phyloP scores from a whole-genome alignment of 1,284 basidiomycete genomes.

The Ganoderma multipileum region DNA sequence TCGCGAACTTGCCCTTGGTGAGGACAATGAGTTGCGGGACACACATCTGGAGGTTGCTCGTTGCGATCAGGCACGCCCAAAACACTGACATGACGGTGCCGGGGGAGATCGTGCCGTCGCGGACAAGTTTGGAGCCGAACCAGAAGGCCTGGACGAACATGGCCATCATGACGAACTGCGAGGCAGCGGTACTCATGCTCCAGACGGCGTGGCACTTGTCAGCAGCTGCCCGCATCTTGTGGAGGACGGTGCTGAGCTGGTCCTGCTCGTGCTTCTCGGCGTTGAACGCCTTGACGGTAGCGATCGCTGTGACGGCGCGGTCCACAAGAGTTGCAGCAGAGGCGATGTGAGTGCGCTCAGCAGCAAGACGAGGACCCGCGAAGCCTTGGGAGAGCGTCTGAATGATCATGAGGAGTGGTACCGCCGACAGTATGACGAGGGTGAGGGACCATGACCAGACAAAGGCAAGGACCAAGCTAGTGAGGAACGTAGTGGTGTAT shows the following conservation, averaged over 20 bases:
- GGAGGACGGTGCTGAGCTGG: constrained; percentile 57
- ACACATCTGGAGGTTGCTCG: constrained; percentile 85
- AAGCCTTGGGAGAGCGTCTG: constrained; percentile 79
- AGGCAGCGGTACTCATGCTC: constrained; percentile 74
- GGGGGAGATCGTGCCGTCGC: constrained; percentile 68
- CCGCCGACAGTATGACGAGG: constrained; percentile 89
- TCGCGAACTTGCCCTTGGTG: constrained; percentile 87
- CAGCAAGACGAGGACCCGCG: constrained; percentile 69
- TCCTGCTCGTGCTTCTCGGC: constrained; percentile 70
- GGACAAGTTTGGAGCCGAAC: constrained; percentile 91
- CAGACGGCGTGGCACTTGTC: constrained; percentile 73
- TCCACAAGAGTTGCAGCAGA: constrained; percentile 82
- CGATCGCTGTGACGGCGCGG: constrained; percentile 79
- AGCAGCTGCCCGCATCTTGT: constrained; percentile 55
- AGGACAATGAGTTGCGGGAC: constrained; percentile 82
- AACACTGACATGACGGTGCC: constrained; percentile 95
- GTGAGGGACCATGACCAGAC: constrained; percentile 84
- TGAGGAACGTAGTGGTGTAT: constrained; percentile 80
- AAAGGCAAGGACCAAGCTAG: constrained; percentile 86
- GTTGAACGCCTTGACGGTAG: constrained; percentile 97
- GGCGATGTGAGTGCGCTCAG: constrained; percentile 74
- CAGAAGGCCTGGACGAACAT: constrained; percentile 99
- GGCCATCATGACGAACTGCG: constrained; percentile 83
- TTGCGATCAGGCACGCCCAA: constrained; percentile 94
- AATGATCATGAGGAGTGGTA: constrained; percentile 84